Base-by-base conservation (phyloP, 2,329 filamentous ascomycete species). In the Diaporthe citriasiana region DNA sequence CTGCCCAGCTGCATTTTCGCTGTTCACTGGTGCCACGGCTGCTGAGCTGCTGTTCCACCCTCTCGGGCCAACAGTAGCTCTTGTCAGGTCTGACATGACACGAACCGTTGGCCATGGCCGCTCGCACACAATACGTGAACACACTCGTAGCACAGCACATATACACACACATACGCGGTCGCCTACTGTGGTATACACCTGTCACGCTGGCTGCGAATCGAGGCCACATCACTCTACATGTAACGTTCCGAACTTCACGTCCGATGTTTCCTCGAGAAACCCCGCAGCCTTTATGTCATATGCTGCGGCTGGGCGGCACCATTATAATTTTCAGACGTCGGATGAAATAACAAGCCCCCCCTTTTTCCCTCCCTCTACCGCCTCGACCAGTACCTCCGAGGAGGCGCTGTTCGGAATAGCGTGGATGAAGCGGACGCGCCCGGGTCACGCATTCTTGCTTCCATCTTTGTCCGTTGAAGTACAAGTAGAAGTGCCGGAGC, bases 11-110 rank as follows among this genome's bases (percentile, higher is more conserved):
- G 60, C 30, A 17, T 17, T 59, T 59, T 53, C 53, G 17, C 9
- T 35, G 40, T 19, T 57, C 60, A 68, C 65, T 70, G 65, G 71
- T 73, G 66, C 73, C 73, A 75, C 72, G 72, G 35, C 56, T 45
- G 60, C 60, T 25, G 22, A 38, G 60, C 60, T 25, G 22, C 1
- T 38, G 57, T 56, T 53, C 69, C 56, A 60, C 42, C 69, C 69
- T 35, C 42, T 71, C 69, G 56, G 42, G 56, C 69, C 69, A 63
- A 25, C 45, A 51, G 45, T 15, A 40, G 63, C n/a, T 51, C 45
- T 27, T 5, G 63, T 51, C 33, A 51, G 27, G 63, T 66, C 63
- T 66, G 63, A 66, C 56, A 42, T 60, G 30, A 51, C 69, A 60
- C 30, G 42, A 59, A 51, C 47, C 19, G n/a, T n/a, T 71, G 69